These are phyloP conservation scores for Agroathelia rolfsii DNA, from an alignment of 1,284 basidiomycete species.

Conservation along the genomic window DNA sequence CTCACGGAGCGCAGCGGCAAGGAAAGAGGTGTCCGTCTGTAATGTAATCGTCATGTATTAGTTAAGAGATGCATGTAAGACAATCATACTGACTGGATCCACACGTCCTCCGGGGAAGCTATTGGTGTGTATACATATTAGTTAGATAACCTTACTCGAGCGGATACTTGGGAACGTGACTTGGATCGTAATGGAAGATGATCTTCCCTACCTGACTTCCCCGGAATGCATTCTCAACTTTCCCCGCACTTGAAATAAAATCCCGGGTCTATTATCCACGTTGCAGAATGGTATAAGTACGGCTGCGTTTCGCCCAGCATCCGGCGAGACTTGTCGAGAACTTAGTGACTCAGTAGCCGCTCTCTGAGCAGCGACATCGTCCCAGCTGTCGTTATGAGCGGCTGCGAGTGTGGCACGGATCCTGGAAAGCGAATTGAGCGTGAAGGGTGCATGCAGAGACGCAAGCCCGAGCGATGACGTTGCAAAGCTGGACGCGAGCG, in stretches of 20 bases:
- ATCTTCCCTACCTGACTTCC: constrained; percentile 59
- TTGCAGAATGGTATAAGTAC: constrained; percentile 72
- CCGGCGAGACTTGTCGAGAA: constrained; percentile 11
- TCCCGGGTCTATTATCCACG: constrained; percentile 49
- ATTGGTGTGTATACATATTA: constrained; percentile 4
- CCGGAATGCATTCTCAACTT: constrained; percentile 63
- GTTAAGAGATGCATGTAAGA: background rate
- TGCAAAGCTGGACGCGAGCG: constrained; percentile 11
- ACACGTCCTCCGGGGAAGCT: constrained; percentile 74
- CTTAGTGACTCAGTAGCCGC: constrained; percentile 3
- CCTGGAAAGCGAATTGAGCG: constrained; percentile 24
- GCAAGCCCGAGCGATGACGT: constrained; percentile 15
- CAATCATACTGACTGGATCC: constrained; percentile 12
- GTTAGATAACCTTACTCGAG: background rate
- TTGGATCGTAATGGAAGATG: background rate
- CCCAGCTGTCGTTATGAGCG: constrained; percentile 11
- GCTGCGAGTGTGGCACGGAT: constrained; percentile 31
- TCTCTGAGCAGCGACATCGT: constrained; percentile 4
- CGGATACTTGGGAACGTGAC: constrained; percentile 1
- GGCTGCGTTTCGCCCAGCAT: constrained; percentile 39
- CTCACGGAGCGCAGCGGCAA: constrained; percentile 58
- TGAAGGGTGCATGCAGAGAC: constrained; percentile 31
- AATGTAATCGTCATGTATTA: constrained; percentile 7
- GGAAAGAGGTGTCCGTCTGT: constrained; percentile 47
- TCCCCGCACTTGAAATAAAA: constrained; percentile 66